Evolutionary conservation across 164 flowering plant genomes (phyloP).

Genomic region (Macadamia tetraphylla): DNA sequence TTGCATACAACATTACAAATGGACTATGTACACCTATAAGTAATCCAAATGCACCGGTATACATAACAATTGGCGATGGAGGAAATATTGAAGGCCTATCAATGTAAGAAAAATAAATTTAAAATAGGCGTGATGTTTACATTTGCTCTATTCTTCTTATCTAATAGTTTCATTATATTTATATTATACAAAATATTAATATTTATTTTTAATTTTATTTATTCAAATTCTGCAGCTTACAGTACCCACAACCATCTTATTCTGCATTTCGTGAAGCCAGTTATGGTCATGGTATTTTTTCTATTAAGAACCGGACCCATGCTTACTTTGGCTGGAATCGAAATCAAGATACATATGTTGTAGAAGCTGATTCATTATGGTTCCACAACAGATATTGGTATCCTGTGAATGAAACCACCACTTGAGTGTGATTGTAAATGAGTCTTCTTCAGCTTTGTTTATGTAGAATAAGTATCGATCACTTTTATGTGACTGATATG

Average conservation of each 20-base stretch:
- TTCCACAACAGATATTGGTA: constrained; percentile 54
- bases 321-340: constrained; percentile 74
- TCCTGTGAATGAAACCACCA: constrained; percentile 13
- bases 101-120: constrained; percentile 40
- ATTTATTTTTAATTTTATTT: not conserved
- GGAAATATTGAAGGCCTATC: constrained; percentile 85
- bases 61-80: constrained; percentile 92
- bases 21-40: constrained; percentile 51
- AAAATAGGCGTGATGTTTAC: too few species aligned
- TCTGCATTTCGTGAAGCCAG: constrained; percentile 83
- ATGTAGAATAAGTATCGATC: too few species aligned
- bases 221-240: constrained; percentile 49
- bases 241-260: constrained; percentile 73
- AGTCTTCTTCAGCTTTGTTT: too few species aligned
- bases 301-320: constrained; percentile 79
- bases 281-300: constrained; percentile 75
- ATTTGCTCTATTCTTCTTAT: too few species aligned
- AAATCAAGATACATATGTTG: constrained; percentile 63
- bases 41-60: constrained; percentile 75
- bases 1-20: constrained; percentile 67
- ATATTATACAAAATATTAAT: not conserved
- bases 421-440: constrained; percentile 2
- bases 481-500: too few species aligned
- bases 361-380: constrained; percentile 62
- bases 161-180: too few species aligned